Conservation (phyloP, 345 rosid genomes). For the Combretum micranthum region DNA sequence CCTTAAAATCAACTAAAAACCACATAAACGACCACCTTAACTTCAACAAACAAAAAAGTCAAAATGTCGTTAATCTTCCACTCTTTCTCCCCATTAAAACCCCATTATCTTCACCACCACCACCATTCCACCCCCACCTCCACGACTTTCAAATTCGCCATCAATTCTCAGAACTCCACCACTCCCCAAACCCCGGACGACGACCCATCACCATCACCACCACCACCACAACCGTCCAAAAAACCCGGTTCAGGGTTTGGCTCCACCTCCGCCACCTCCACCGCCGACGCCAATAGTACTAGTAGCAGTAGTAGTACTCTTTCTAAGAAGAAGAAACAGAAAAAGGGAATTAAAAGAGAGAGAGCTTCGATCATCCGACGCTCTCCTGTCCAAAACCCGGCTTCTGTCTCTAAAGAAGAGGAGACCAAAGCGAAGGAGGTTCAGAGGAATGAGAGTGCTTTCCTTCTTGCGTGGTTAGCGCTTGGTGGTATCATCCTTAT, state of each 20-base stretch:
- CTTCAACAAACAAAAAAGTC: constrained; percentile 24
- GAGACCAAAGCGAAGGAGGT: constrained; percentile 52
- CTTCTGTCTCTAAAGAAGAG: constrained; percentile 37
- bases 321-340: constrained; percentile 29
- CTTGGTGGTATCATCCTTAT: constrained; percentile 64
- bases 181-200: constrained; percentile 27
- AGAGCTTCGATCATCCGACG: constrained; percentile 49
- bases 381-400: constrained; percentile 61
- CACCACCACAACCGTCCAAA: constrained; percentile 35
- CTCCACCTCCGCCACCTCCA: constrained; percentile 18
- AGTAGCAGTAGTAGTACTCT: not conserved
- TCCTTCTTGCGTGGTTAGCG: constrained; percentile 81
- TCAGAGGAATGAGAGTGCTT: constrained; percentile 70
- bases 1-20: too few relatives aligned
- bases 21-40: too few relatives aligned
- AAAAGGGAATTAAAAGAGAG: constrained; percentile 33
- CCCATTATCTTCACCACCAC: constrained; percentile 21
- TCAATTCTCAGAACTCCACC: constrained; percentile 36
- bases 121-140: constrained; percentile 16
- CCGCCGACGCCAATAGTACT: constrained; percentile 5
- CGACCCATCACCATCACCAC: constrained; percentile 18
- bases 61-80: constrained; percentile 71
- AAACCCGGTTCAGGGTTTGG: constrained; percentile 60
- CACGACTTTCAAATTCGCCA: constrained; percentile 24
- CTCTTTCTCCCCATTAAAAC: constrained; percentile 20